A percentile compares a stretch with the other conserved stretches of the same genome.
Evolutionary conservation across 129 eudicot species (phyloP).

Genomic region (Arctium lappa): DNA sequence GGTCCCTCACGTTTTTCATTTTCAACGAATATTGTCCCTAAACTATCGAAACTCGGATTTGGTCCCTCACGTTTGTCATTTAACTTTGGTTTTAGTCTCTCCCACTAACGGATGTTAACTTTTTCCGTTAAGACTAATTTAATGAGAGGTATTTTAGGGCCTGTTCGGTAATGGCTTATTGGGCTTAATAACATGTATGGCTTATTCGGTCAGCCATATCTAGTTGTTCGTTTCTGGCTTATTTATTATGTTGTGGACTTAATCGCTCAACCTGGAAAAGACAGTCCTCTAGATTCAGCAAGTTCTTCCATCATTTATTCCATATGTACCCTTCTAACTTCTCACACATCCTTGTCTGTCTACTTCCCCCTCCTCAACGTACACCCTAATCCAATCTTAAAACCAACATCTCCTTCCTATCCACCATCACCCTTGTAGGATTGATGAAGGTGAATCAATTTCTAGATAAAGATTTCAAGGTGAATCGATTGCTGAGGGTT

Average conservation of each 20-base stretch:
- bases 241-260: background rate
- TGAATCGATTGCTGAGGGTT: too few species aligned
- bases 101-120: too few species aligned
- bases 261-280: background rate
- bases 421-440: background rate
- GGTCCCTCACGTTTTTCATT: too few species aligned
- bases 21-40: too few species aligned
- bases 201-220: background rate
- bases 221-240: background rate
- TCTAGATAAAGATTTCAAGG: too few species aligned
- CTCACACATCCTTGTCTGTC: background rate
- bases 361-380: background rate
- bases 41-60: too few species aligned
- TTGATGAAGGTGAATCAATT: background rate
- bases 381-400: background rate
- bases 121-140: too few species aligned
- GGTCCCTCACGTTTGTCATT: too few species aligned
- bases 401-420: background rate
- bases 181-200: background rate
- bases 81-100: too few species aligned
- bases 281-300: background rate
- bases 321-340: background rate
- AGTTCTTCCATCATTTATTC: background rate
- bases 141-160: background rate
- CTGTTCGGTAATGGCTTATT: background rate